Base-by-base conservation (phyloP, 176 grass and related monocot genomes). In the Oryza glaberrima region DNA sequence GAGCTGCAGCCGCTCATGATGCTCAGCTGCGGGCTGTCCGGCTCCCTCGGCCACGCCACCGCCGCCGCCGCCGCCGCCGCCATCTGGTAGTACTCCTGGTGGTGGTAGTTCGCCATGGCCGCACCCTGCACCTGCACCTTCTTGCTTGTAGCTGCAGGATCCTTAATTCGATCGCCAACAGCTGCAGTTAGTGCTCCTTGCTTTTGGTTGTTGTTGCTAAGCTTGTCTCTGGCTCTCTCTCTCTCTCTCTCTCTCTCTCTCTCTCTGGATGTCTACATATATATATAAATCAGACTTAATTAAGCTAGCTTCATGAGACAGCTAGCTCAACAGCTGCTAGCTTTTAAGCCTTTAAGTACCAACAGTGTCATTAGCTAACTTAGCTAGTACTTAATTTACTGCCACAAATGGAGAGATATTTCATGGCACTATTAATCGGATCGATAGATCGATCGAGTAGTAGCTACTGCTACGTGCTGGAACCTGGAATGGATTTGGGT, bases 1-100 rank as follows among this genome's bases (percentile, higher is more conserved):
- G 89, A 91, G 85, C 89, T 91, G 76, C 89, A 91, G 32, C 85
- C 85, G 23, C 89, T 91, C 63, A 84, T 47, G 65, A 87, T 63
- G 85, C 84, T 87, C 70, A 83, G 51, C 85, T 87, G 85, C 65
- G 89, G 89, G 76, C 84, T 91, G 28, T 91, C 85, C 65, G 89
- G 84, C 69, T 80, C 84, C 84, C 88, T 90, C 88, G 74, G 70
- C 68, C 75, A 72, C 40, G 69, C 60, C 35, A 70, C 82, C 8
- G 75, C 73, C 0, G 79, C 66, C 15, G 75, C 73, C 0, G 79
- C 66, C 15, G 28, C 28, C 28, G 86, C 65, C 4, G 84, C 84
- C 69, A 79, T 90, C 75, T 76, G 84, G 51, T 83, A 90, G 79
- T 52, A 52, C 15, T 52, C 13, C 19, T 67, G 79, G 44, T 82